phyloP scores from a whole-genome alignment of 2,329 filamentous ascomycete genomes.

The Thielaviopsis musarum region DNA sequence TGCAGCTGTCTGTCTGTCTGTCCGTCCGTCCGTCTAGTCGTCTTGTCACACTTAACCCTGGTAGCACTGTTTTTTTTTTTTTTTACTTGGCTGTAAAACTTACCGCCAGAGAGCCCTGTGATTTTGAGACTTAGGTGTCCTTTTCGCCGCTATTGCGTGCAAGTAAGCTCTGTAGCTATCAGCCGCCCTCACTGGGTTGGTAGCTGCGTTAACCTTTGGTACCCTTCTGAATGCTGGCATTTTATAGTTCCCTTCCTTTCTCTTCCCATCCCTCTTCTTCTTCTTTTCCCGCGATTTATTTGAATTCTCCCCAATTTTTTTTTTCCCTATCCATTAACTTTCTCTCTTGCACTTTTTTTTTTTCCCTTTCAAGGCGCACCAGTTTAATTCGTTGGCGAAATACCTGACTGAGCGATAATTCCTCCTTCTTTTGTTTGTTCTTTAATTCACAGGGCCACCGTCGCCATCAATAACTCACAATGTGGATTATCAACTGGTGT shows the following conservation, averaged over 20 bases:
- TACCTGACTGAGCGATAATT: background rate
- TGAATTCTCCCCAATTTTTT: background rate
- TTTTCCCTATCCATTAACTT: background rate
- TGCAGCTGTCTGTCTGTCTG: background rate
- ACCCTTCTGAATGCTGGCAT: too few relatives aligned
- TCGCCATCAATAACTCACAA: constrained; percentile 25
- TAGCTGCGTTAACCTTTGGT: too few relatives aligned
- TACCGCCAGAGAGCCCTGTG: background rate
- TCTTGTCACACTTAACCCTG: background rate
- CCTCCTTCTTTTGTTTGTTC: background rate
- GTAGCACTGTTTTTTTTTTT: background rate
- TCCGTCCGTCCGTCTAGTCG: background rate
- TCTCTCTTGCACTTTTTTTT: background rate
- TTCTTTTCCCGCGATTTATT: background rate
- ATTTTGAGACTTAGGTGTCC: background rate
- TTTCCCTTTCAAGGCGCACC: background rate
- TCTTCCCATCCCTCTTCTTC: background rate
- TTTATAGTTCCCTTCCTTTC: background rate
- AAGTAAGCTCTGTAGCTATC: background rate
- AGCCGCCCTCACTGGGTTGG: too few relatives aligned
- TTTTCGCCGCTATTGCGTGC: background rate
- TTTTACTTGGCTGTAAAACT: background rate
- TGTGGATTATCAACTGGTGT: constrained; percentile 98
- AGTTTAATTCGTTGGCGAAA: background rate
- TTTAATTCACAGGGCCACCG: background rate